Conservation (phyloP, 2,329 filamentous ascomycete species). For the Mycocentrospora acerina region DNA sequence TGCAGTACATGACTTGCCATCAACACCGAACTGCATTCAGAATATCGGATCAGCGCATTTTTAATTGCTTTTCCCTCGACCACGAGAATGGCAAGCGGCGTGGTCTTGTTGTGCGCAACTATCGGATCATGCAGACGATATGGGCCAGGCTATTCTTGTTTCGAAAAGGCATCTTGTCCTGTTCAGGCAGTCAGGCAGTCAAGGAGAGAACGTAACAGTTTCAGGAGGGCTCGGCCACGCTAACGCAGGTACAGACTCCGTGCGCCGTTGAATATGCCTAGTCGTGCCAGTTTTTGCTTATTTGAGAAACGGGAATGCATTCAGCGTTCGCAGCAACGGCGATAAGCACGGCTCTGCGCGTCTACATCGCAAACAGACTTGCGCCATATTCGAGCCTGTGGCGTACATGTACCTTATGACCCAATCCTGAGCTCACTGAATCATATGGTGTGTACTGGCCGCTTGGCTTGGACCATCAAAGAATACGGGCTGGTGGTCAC, state of each 20-base stretch:
- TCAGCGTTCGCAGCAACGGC: constrained; percentile 30
- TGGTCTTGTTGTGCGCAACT: constrained; percentile 9
- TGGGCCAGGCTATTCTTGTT: constrained; percentile 16
- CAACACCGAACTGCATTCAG: constrained; percentile 14
- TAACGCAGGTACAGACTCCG: constrained; percentile 41
- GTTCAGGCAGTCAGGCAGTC: constrained; percentile 19
- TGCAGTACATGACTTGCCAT: constrained; percentile 20
- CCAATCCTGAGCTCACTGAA: too few relatives aligned
- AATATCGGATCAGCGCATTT: constrained; percentile 18
- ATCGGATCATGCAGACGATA: constrained; percentile 19
- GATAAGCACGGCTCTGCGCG: constrained; percentile 7
- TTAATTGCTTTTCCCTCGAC: constrained; percentile 17
- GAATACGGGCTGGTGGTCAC: too few relatives aligned
- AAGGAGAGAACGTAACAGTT: constrained; percentile 30
- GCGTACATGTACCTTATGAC: too few relatives aligned
- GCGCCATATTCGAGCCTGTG: background rate
- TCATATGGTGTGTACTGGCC: too few relatives aligned
- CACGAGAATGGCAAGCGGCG: constrained; percentile 16
- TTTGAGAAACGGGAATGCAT: constrained; percentile 29
- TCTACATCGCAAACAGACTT: constrained; percentile 6
- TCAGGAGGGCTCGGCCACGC: constrained; percentile 32
- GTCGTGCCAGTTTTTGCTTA: constrained; percentile 25
- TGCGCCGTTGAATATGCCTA: constrained; percentile 15
- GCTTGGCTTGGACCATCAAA: too few relatives aligned
- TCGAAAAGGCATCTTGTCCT: background rate